phyloP scores from a whole-genome alignment of 2,329 filamentous ascomycete genomes.

The Fusarium torreyae region DNA sequence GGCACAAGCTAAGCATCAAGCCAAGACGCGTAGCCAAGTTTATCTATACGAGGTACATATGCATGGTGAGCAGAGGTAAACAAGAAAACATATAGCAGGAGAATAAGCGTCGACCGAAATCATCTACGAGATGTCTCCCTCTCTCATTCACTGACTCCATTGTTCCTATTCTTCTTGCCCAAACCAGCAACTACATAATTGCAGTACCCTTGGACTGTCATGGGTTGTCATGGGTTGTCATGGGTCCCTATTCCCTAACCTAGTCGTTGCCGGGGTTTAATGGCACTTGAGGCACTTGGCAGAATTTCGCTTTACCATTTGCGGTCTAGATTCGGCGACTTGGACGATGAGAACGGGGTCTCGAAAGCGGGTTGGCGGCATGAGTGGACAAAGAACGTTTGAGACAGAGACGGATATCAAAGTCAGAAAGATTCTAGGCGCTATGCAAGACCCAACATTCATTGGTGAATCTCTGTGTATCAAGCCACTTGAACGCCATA shows the following conservation, averaged over 20 bases:
- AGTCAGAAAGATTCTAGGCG: neutral
- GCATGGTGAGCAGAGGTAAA: neutral
- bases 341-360: conserved; percentile 19
- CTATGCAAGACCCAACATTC: neutral
- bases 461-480: conserved; percentile 18
- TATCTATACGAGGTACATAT: conserved; percentile 12
- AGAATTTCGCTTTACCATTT: conserved; percentile 27
- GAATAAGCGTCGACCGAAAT: neutral
- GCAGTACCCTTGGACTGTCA: conserved; percentile 33
- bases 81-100: neutral
- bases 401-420: conserved; percentile 11
- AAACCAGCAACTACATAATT: conserved; percentile 33
- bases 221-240: conserved; percentile 34
- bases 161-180: conserved; percentile 21
- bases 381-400: conserved; percentile 21
- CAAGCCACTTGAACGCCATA: conserved; percentile 17
- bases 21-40: conserved; percentile 24
- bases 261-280: conserved; percentile 26
- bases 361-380: conserved; percentile 10
- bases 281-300: conserved; percentile 10
- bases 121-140: neutral
- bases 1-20: conserved; percentile 28
- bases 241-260: conserved; percentile 17
- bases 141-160: conserved; percentile 9
- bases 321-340: conserved; percentile 25